A percentile compares a stretch with the other conserved stretches of the same genome.
Evolutionary conservation across 2,329 filamentous ascomycete genomes (phyloP).

Genomic region (Blumeria hordei): DNA sequence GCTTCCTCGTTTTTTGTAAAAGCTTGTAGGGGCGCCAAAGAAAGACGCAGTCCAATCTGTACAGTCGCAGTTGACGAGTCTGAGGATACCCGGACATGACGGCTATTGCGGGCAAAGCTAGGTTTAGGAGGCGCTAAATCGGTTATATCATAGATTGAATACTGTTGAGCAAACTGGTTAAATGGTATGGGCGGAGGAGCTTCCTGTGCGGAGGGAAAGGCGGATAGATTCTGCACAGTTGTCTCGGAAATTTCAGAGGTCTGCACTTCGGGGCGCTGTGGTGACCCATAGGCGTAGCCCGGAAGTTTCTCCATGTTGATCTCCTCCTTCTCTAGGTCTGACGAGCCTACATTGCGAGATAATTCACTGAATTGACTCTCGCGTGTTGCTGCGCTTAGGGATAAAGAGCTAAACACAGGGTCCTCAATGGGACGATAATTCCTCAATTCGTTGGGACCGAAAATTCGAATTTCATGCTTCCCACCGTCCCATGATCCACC

Average conservation of each 20-base stretch:
- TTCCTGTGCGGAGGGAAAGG: conserved; percentile 12
- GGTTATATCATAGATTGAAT: conserved; percentile 13
- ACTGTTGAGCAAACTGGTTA: conserved; percentile 3
- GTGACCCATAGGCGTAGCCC: conserved; percentile 4
- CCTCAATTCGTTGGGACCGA: conserved; percentile 18
- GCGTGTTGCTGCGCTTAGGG: conserved; percentile 4
- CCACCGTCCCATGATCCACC: conserved; percentile 23
- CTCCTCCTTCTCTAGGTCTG: conserved; percentile 7
- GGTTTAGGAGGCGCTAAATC: conserved; percentile 10
- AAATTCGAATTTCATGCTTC: conserved; percentile 24
- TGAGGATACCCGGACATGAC: conserved; percentile 30
- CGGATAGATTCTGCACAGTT: conserved; percentile 9
- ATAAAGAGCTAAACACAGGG: conserved; percentile 9
- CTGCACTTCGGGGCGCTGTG: conserved; percentile 4
- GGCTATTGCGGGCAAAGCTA: conserved; percentile 4
- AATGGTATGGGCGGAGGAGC: conserved; percentile 1
- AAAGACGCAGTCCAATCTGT: conserved; percentile 45
- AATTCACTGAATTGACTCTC: not conserved
- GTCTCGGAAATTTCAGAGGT: conserved; percentile 1
- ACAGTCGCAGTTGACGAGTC: conserved; percentile 42
- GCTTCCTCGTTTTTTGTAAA: not conserved
- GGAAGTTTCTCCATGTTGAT: conserved; percentile 9
- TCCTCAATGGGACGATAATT: conserved; percentile 11
- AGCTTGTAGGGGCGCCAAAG: conserved; percentile 19
- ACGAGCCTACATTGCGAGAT: not conserved